Evolutionary conservation across 805 yeast genomes (phyloP).

Genomic region (Myxozyma udenii): DNA sequence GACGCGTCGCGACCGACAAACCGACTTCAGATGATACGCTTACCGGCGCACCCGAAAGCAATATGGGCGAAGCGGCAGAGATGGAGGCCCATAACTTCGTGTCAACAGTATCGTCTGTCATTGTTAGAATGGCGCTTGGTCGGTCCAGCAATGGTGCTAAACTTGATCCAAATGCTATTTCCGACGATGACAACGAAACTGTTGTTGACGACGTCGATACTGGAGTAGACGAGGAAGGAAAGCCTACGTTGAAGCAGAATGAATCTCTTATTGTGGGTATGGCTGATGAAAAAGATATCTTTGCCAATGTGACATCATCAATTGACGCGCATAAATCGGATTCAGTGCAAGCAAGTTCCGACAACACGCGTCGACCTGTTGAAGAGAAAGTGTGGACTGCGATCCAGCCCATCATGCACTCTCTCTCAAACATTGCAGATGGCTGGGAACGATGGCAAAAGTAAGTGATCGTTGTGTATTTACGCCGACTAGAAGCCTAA

Average conservation of each 20-base stretch:
- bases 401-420: slow-evolving; percentile 14
- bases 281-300: not conserved
- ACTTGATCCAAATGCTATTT: not conserved
- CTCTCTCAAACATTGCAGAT: slow-evolving; percentile 10
- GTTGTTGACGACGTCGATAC: not conserved
- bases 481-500: not conserved
- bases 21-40: not conserved
- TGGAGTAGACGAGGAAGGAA: not conserved
- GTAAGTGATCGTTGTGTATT: not conserved
- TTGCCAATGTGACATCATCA: not conserved
- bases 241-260: not conserved
- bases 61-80: slow-evolving; percentile 18
- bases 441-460: slow-evolving; percentile 17
- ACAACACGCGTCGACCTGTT: slow-evolving; percentile 9
- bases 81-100: slow-evolving; percentile 16
- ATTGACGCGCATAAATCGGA: not conserved
- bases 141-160: not conserved
- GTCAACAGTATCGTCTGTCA: slow-evolving; percentile 7
- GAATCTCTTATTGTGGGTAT: slow-evolving; percentile 6
- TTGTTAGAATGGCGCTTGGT: slow-evolving; percentile 10
- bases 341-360: not conserved
- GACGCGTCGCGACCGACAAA: not conserved
- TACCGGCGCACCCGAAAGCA: slow-evolving; percentile 10
- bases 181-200: not conserved
- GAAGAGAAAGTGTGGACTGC: slow-evolving; percentile 14